Conservation (phyloP, 108 stramenopile species). For the Cyclotella kingstonii region DNA sequence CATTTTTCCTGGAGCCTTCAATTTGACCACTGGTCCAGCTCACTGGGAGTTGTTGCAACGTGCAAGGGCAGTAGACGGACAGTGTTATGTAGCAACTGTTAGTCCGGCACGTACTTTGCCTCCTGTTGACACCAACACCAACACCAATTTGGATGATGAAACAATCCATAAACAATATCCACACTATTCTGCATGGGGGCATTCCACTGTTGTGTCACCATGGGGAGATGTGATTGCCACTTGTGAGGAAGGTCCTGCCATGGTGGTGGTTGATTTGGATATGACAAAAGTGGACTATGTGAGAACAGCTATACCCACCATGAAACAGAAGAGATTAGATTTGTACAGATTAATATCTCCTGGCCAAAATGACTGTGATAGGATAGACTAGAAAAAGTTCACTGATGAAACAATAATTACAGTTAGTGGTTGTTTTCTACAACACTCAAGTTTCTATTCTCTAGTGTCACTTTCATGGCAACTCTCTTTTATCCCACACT, state of each 20-base stretch:
- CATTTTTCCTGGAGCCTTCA: conserved; percentile 98
- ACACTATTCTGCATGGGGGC: conserved; percentile 99
- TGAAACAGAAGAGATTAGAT: conserved; percentile 69
- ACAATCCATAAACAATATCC: conserved; percentile 46
- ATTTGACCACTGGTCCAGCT: conserved; percentile 96
- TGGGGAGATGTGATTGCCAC: conserved; percentile 97
- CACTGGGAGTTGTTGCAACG: conserved; percentile 99
- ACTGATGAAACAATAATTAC: neutral
- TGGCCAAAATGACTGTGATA: too few relatives aligned
- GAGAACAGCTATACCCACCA: conserved; percentile 77
- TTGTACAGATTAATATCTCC: conserved; percentile 62
- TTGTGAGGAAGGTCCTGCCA: conserved; percentile 75
- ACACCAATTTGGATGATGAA: neutral
- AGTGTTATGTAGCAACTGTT: conserved; percentile 93
- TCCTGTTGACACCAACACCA: conserved; percentile 30
- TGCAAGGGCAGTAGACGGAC: conserved; percentile 96
- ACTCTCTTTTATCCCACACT: too few relatives aligned
- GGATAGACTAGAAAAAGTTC: too few relatives aligned
- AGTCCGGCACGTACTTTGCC: conserved; percentile 90
- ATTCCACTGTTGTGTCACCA: conserved; percentile 92
- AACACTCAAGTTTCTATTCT: neutral
- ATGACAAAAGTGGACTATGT: conserved; percentile 74
- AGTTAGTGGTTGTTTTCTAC: neutral
- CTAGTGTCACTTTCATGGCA: neutral
- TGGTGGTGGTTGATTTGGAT: conserved; percentile 95